Percentiles rank a stretch among this genome's conserved stretches.
Evolutionary conservation across 2,329 filamentous ascomycete species (phyloP).

Genomic region (Thelonectria discophora): DNA sequence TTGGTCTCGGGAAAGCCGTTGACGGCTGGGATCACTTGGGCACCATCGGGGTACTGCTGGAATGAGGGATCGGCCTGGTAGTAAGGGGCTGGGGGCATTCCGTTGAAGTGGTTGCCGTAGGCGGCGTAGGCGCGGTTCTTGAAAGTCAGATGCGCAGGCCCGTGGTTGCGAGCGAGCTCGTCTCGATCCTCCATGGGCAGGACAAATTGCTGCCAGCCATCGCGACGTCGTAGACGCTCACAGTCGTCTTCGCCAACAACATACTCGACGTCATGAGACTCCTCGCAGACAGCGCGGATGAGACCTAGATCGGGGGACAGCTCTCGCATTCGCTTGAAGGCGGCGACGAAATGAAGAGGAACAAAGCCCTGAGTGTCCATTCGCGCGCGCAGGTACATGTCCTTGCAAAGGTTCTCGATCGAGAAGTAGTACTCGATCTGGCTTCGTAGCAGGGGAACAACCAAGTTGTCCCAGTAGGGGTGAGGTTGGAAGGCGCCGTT

Average conservation of each 20-base stretch:
- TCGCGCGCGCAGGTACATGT: conserved; percentile 84
- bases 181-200: conserved; percentile 76
- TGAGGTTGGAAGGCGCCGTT: conserved; percentile 44
- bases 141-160: conserved; percentile 57
- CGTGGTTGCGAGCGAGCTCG: conserved; percentile 76
- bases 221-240: conserved; percentile 78
- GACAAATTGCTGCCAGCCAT: conserved; percentile 84
- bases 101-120: conserved; percentile 45
- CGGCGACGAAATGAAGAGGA: conserved; percentile 77
- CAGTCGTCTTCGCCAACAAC: conserved; percentile 77
- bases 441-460: conserved; percentile 54
- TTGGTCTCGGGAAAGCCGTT: conserved; percentile 43
- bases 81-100: conserved; percentile 45
- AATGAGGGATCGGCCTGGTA: conserved; percentile 42
- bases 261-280: conserved; percentile 78
- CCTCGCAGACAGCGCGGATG: conserved; percentile 77
- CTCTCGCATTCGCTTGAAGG: conserved; percentile 77
- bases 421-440: conserved; percentile 95
- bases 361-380: conserved; percentile 98
- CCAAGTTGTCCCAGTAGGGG: conserved; percentile 64
- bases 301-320: conserved; percentile 70
- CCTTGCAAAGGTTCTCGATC: conserved; percentile 93
- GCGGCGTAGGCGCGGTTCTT: conserved; percentile 47
- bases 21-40: conserved; percentile 50
- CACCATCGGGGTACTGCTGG: conserved; percentile 46